Percentiles rank a stretch among this genome's conserved stretches.
These are phyloP conservation scores for Auricularia sp. DNA, from an alignment of 768 basidiomycete species.

Conservation along the genomic window DNA sequence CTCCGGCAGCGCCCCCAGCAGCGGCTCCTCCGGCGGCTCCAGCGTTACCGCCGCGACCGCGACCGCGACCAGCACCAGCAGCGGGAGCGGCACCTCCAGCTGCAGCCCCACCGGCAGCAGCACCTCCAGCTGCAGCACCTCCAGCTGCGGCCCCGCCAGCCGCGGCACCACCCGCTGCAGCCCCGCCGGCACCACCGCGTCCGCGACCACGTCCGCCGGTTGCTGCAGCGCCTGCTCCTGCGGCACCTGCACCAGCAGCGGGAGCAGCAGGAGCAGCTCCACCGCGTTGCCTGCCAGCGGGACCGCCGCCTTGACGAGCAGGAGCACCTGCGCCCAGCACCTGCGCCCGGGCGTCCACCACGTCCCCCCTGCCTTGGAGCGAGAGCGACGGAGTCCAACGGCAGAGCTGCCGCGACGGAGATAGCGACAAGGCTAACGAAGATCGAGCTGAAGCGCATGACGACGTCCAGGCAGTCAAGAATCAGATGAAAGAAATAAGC, in stretches of 20 bases:
- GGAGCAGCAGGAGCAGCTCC: background rate
- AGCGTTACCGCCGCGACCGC: background rate
- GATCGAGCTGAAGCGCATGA: background rate
- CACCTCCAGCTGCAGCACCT: background rate
- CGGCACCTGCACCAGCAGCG: background rate
- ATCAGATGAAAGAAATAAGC: background rate
- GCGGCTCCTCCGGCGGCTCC: background rate
- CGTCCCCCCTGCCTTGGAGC: background rate
- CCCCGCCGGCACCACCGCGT: background rate
- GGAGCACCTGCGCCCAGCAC: background rate
- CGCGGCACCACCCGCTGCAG: background rate
- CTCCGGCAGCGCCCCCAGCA: background rate
- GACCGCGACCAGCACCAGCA: background rate
- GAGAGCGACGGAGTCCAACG: background rate
- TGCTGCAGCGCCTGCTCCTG: background rate
- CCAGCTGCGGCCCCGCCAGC: background rate
- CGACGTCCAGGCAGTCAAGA: background rate
- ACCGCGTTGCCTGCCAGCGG: background rate
- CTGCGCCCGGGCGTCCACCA: background rate
- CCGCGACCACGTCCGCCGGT: background rate
- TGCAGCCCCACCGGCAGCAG: background rate
- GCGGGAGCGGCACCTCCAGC: background rate
- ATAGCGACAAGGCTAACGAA: background rate
- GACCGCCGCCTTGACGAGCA: background rate
- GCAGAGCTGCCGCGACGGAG: background rate